phyloP scores from a whole-genome alignment of 2,329 filamentous ascomycete genomes.

The Ascochyta pisi region DNA sequence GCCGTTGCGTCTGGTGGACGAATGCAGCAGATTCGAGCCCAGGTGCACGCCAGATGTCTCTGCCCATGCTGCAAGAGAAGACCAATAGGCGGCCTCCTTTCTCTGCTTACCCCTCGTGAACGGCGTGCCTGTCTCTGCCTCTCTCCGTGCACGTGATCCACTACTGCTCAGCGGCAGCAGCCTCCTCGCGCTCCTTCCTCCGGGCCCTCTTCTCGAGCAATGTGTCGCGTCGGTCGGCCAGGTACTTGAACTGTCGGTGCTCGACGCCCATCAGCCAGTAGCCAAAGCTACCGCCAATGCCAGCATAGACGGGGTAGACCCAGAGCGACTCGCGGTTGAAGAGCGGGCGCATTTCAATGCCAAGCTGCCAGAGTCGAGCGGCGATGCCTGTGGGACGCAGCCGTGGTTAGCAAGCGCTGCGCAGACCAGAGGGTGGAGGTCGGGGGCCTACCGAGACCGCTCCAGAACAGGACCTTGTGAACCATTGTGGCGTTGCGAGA shows the following conservation, averaged over 20 bases:
- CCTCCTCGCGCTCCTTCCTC: conserved; percentile 70
- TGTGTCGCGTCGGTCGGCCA: conserved; percentile 78
- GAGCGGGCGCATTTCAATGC: conserved; percentile 97
- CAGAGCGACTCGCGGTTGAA: conserved; percentile 84
- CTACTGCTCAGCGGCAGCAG: conserved; percentile 30
- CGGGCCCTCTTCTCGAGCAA: conserved; percentile 90
- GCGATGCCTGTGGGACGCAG: conserved; percentile 71
- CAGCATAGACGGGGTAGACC: conserved; percentile 90
- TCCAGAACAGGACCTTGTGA: conserved; percentile 77
- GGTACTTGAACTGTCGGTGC: conserved; percentile 76
- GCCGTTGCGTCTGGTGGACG: conserved; percentile 6
- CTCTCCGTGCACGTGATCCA: conserved; percentile 11
- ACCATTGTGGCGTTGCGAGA: conserved; percentile 51
- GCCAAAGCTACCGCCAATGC: conserved; percentile 87
- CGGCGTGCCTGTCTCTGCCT: too few species aligned
- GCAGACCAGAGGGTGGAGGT: conserved; percentile 21
- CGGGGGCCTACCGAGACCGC: conserved; percentile 80
- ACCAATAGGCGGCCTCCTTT: conserved; percentile 1
- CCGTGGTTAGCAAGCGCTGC: conserved; percentile 32
- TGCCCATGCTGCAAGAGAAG: neutral
- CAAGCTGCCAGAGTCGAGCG: conserved; percentile 93
- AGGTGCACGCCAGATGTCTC: conserved; percentile 1
- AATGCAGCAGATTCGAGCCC: conserved; percentile 12
- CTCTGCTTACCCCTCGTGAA: conserved; percentile 15
- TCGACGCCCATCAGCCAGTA: conserved; percentile 97